A percentile compares a stretch with the other conserved stretches of the same genome.
phyloP scores from a whole-genome alignment of 2,329 filamentous ascomycete species.

The Monosporascus sp. region DNA sequence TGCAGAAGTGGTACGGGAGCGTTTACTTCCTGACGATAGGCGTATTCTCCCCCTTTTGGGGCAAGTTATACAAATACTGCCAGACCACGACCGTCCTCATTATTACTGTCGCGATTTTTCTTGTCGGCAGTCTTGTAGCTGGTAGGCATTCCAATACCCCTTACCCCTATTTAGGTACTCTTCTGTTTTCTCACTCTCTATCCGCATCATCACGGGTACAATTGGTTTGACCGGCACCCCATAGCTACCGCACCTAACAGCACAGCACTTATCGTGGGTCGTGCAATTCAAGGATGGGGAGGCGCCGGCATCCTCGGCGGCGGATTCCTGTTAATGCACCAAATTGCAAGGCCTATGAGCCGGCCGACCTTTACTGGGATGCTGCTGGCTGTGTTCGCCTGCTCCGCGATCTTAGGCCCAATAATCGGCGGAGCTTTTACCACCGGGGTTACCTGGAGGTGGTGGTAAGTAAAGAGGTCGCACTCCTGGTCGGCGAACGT shows the following conservation, averaged over 20 bases:
- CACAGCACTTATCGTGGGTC: conserved; percentile 3
- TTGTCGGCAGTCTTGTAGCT: conserved; percentile 4
- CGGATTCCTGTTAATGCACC: conserved; percentile 6
- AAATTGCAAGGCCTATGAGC: conserved; percentile 1
- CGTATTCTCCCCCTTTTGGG: not conserved
- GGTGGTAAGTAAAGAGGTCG: not conserved
- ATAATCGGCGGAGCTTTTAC: conserved; percentile 3
- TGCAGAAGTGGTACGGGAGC: not conserved
- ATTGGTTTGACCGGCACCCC: no score
- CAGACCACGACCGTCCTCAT: not conserved
- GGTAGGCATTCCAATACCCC: not conserved
- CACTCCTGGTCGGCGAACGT: not conserved
- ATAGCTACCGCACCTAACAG: conserved; percentile 3
- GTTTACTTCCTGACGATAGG: conserved; percentile 1
- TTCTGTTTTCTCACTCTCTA: no score
- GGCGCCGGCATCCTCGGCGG: conserved; percentile 1
- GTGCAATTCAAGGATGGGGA: conserved; percentile 6
- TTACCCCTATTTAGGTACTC: no score
- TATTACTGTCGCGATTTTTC: not conserved
- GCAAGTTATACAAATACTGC: conserved; percentile 4
- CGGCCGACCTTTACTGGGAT: conserved; percentile 4
- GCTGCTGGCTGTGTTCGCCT: conserved; percentile 1
- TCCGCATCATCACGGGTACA: no score
- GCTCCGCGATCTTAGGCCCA: conserved; percentile 1
- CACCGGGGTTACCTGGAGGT: not conserved